Evolutionary conservation across 2,329 filamentous ascomycete genomes (phyloP).

Genomic region (Neodidymelliopsis sp.): DNA sequence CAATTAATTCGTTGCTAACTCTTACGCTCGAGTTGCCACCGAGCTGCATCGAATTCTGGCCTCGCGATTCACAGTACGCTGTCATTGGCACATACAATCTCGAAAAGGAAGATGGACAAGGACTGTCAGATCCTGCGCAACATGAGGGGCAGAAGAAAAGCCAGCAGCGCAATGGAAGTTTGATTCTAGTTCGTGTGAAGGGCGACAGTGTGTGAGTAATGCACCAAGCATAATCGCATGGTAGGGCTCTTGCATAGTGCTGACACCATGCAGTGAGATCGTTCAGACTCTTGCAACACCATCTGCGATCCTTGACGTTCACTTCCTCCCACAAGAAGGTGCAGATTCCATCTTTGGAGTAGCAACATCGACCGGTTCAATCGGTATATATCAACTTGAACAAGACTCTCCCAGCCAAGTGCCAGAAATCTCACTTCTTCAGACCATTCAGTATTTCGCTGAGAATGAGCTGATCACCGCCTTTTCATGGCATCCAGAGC

Average conservation of each 20-base stretch:
- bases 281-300: constrained; percentile 68
- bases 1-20: constrained; percentile 56
- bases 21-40: constrained; percentile 71
- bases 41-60: constrained; percentile 79
- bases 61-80: constrained; percentile 68
- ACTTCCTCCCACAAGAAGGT: constrained; percentile 66
- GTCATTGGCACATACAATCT: constrained; percentile 87
- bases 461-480: constrained; percentile 72
- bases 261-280: constrained; percentile 34
- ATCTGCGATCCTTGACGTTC: constrained; percentile 83
- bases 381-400: constrained; percentile 69
- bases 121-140: constrained; percentile 26
- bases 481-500: constrained; percentile 73
- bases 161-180: constrained; percentile 75
- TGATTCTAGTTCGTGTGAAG: constrained; percentile 70
- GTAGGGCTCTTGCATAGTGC: neutral
- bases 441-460: constrained; percentile 59
- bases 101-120: constrained; percentile 56
- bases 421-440: constrained; percentile 38
- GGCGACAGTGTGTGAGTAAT: constrained; percentile 65
- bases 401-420: constrained; percentile 15
- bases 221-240: neutral
- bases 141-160: constrained; percentile 43
- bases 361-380: constrained; percentile 77
- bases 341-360: constrained; percentile 67